Percentiles rank a stretch among this genome's conserved stretches.
Evolutionary conservation across 306 rosid species (phyloP).

Genomic region (Malus sieversii): DNA sequence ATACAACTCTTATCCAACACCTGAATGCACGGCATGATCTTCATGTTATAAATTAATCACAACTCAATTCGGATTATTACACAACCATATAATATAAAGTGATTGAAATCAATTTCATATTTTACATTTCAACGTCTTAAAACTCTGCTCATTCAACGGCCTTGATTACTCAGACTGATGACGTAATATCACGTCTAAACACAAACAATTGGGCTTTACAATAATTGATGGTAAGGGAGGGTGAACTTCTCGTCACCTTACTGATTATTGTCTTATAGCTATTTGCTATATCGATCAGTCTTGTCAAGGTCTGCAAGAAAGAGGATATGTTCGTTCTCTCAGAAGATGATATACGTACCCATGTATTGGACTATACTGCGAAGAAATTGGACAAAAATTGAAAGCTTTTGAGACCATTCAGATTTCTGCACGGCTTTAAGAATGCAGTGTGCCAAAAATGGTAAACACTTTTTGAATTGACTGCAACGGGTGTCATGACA

Average conservation of each 20-base stretch:
- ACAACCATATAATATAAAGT: no score
- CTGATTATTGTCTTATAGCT: background rate
- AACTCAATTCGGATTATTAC: no score
- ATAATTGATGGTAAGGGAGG: background rate
- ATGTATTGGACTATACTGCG: background rate
- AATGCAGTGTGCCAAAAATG: background rate
- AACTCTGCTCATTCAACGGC: no score
- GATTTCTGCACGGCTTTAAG: background rate
- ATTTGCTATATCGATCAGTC: background rate
- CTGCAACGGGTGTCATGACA: background rate
- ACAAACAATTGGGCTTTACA: background rate
- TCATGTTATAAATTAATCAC: no score
- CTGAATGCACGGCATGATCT: no score
- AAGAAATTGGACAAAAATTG: background rate
- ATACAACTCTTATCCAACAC: no score
- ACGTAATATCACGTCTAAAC: no score
- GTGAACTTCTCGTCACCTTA: background rate
- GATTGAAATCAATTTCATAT: no score
- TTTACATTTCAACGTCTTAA: no score
- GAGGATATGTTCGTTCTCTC: background rate
- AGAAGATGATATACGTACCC: background rate
- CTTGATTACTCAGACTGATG: no score
- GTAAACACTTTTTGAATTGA: background rate
- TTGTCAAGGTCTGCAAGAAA: background rate
- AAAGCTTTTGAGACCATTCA: background rate